Conservation (phyloP, 2,329 filamentous ascomycete species). For the Stagonosporopsis chrysanthemi region DNA sequence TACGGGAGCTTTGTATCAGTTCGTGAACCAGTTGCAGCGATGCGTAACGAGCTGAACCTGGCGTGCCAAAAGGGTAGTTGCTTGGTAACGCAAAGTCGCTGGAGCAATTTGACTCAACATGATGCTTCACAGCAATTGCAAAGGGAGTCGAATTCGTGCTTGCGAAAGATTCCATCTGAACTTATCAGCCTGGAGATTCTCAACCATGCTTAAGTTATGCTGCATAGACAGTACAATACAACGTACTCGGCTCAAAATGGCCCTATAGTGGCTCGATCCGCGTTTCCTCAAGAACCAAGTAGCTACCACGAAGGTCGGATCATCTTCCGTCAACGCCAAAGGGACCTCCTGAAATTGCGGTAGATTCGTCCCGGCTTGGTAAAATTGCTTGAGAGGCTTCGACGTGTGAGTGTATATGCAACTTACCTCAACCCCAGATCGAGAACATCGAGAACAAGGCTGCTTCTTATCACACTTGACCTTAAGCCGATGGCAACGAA, state of each 20-base stretch:
- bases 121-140: slow-evolving; percentile 22
- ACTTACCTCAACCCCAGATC: slow-evolving; percentile 17
- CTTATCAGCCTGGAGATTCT: background rate
- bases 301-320: slow-evolving; percentile 25
- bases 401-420: slow-evolving; percentile 28
- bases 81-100: slow-evolving; percentile 30
- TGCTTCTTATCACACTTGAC: slow-evolving; percentile 31
- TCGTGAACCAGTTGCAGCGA: slow-evolving; percentile 18
- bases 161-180: slow-evolving; percentile 25
- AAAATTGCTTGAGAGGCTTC: background rate
- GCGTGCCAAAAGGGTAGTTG: slow-evolving; percentile 32
- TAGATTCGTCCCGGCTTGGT: background rate
- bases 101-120: slow-evolving; percentile 21
- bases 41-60: slow-evolving; percentile 22
- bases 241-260: slow-evolving; percentile 25
- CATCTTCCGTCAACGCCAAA: slow-evolving; percentile 20
- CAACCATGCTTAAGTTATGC: too few species aligned
- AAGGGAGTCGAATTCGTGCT: slow-evolving; percentile 18
- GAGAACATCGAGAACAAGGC: slow-evolving; percentile 29
- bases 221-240: background rate
- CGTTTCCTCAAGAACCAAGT: slow-evolving; percentile 31
- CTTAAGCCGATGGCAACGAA: slow-evolving; percentile 33
- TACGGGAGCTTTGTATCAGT: slow-evolving; percentile 16
- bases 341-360: background rate
- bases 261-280: slow-evolving; percentile 25